Evolutionary conservation across 495 filamentous ascomycete genomes (phyloP).

Genomic region (Clohesyomyces aquaticus): DNA sequence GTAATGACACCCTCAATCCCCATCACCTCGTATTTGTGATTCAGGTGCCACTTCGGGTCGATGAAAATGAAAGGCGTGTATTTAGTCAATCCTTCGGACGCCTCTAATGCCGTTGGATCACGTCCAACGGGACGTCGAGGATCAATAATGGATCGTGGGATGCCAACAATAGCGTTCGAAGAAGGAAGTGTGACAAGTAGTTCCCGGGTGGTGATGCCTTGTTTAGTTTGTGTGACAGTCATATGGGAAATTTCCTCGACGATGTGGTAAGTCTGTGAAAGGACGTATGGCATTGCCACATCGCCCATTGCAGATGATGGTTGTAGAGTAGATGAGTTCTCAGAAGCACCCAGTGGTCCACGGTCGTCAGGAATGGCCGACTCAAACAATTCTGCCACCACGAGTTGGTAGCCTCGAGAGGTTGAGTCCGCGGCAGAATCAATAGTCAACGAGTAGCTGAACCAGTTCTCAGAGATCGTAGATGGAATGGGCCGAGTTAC

Average conservation of each 20-base stretch:
- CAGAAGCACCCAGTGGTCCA: slow-evolving; percentile 68
- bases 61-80: slow-evolving; percentile 80
- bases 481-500: slow-evolving; percentile 72
- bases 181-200: slow-evolving; percentile 76
- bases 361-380: slow-evolving; percentile 82
- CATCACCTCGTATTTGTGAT: slow-evolving; percentile 80
- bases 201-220: slow-evolving; percentile 87
- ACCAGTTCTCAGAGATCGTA: slow-evolving; percentile 91
- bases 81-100: slow-evolving; percentile 78
- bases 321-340: slow-evolving; percentile 73
- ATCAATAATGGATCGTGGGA: slow-evolving; percentile 79
- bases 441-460: slow-evolving; percentile 77
- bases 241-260: slow-evolving; percentile 75
- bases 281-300: slow-evolving; percentile 65
- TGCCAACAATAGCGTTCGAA: slow-evolving; percentile 71
- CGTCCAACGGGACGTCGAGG: slow-evolving; percentile 85
- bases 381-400: slow-evolving; percentile 88
- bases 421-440: slow-evolving; percentile 52
- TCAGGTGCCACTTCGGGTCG: slow-evolving; percentile 77
- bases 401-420: slow-evolving; percentile 83
- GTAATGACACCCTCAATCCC: slow-evolving; percentile 75
- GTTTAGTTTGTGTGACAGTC: slow-evolving; percentile 82
- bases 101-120: slow-evolving; percentile 76
- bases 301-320: slow-evolving; percentile 54
- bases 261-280: slow-evolving; percentile 80